Evolutionary conservation across 495 filamentous ascomycete species (phyloP).

Genomic region (Pseudomonodictys pantanalensis): DNA sequence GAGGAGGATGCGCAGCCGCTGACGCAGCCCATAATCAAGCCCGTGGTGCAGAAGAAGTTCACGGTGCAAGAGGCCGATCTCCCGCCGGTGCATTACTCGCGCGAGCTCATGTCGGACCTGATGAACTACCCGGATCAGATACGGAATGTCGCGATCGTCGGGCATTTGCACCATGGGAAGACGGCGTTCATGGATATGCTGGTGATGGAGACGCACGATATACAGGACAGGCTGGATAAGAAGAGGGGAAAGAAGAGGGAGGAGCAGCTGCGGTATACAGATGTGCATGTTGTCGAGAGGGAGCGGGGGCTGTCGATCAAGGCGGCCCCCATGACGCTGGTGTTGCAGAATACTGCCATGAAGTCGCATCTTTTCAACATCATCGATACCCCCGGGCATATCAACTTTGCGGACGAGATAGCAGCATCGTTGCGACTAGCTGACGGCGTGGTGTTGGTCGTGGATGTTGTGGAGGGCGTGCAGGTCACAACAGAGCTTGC

Average conservation of each 20-base stretch:
- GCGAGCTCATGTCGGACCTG: conserved; percentile 91
- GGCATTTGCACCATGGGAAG: conserved; percentile 96
- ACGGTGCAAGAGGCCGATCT: conserved; percentile 87
- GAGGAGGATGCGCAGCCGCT: conserved; percentile 96
- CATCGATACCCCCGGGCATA: conserved; percentile 93
- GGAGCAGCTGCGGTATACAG: conserved; percentile 91
- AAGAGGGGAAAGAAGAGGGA: conserved; percentile 76
- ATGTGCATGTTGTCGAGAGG: conserved; percentile 82
- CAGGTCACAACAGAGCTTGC: conserved; percentile 95
- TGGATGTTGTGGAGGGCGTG: conserved; percentile 97
- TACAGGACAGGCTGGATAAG: conserved; percentile 72
- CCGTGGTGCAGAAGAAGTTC: conserved; percentile 92
- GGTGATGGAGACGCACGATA: conserved; percentile 88
- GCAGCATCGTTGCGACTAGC: conserved; percentile 81
- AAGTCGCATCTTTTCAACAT: conserved; percentile 98
- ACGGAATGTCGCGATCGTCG: conserved; percentile 85
- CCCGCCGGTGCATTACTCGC: conserved; percentile 79
- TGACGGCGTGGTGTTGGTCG: conserved; percentile 88
- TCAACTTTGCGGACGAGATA: conserved; percentile 97
- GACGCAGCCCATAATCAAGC: conserved; percentile 88
- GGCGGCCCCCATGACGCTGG: conserved; percentile 87
- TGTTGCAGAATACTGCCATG: conserved; percentile 79
- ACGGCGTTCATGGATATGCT: conserved; percentile 99
- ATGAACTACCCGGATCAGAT: conserved; percentile 95
- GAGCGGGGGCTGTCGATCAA: conserved; percentile 93